Conservation (phyloP, 1,284 basidiomycete species). For the Farysia itapuensis region DNA sequence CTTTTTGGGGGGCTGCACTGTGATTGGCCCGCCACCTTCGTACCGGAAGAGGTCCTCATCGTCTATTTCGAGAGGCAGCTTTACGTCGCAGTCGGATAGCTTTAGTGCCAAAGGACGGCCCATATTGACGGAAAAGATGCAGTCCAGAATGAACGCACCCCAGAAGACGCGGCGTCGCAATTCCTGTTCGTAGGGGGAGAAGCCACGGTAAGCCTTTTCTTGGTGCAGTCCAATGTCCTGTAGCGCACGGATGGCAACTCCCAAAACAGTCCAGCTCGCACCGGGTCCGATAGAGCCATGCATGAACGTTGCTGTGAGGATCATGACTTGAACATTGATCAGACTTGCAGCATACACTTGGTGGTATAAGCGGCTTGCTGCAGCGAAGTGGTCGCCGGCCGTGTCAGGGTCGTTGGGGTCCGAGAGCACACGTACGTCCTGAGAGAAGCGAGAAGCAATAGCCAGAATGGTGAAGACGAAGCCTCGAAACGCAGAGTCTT, state of each 20-base stretch:
- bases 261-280: conserved; percentile 48
- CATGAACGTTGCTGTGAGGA: conserved; percentile 48
- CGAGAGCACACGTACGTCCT: conserved; percentile 41
- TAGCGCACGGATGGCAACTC: conserved; percentile 47
- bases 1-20: conserved; percentile 5
- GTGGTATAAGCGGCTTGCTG: conserved; percentile 48
- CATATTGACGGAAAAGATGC: conserved; percentile 52
- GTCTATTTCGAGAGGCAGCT: conserved; percentile 37
- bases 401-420: conserved; percentile 38
- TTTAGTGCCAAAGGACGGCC: conserved; percentile 45
- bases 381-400: conserved; percentile 50
- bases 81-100: conserved; percentile 43
- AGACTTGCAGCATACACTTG: conserved; percentile 49
- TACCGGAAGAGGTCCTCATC: conserved; percentile 27
- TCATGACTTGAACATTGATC: conserved; percentile 53
- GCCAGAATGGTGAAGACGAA: conserved; percentile 51
- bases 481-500: conserved; percentile 49
- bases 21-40: conserved; percentile 21
- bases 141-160: conserved; percentile 48
- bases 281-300: conserved; percentile 46
- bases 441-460: conserved; percentile 45
- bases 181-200: conserved; percentile 48
- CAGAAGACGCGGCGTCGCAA: conserved; percentile 44
- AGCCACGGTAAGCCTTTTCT: conserved; percentile 44
- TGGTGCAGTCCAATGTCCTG: conserved; percentile 51